A percentile compares a stretch with the other conserved stretches of the same genome.
These are phyloP conservation scores for Vigna nakashimae DNA, from an alignment of 306 rosid species.

Conservation along the genomic window DNA sequence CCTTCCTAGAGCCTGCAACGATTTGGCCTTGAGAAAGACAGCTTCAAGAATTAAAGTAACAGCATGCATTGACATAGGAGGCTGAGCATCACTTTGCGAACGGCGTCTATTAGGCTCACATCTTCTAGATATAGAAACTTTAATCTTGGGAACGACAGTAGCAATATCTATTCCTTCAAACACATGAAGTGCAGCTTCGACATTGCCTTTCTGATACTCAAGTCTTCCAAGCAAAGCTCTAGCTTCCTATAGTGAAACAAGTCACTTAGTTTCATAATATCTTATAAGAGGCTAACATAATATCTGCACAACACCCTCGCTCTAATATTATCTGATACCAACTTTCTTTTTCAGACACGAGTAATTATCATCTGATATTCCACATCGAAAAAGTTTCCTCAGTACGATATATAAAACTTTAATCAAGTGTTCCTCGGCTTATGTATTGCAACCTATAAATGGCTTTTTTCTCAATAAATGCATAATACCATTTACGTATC, in stretches of 20 bases:
- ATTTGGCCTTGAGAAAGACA: conserved; percentile 81
- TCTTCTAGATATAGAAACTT: conserved; percentile 69
- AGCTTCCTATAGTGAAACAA: conserved; percentile 71
- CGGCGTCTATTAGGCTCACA: conserved; percentile 60
- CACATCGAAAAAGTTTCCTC: background rate
- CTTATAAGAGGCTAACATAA: conserved; percentile 7
- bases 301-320: background rate
- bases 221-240: conserved; percentile 95
- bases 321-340: background rate
- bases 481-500: background rate
- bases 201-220: conserved; percentile 88
- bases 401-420: background rate
- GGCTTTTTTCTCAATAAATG: background rate
- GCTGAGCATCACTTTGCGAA: conserved; percentile 63
- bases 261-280: conserved; percentile 30
- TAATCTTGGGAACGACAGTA: conserved; percentile 75
- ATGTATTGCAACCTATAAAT: background rate
- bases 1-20: conserved; percentile 79
- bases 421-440: background rate
- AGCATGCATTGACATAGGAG: conserved; percentile 89
- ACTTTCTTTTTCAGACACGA: background rate
- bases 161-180: conserved; percentile 93
- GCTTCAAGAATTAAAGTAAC: conserved; percentile 94
- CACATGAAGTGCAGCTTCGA: conserved; percentile 91
- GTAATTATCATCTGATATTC: background rate